Percentiles rank a stretch among this genome's conserved stretches.
Conservation (phyloP, 305 asterid species). For the Fraxinus paxiana region DNA sequence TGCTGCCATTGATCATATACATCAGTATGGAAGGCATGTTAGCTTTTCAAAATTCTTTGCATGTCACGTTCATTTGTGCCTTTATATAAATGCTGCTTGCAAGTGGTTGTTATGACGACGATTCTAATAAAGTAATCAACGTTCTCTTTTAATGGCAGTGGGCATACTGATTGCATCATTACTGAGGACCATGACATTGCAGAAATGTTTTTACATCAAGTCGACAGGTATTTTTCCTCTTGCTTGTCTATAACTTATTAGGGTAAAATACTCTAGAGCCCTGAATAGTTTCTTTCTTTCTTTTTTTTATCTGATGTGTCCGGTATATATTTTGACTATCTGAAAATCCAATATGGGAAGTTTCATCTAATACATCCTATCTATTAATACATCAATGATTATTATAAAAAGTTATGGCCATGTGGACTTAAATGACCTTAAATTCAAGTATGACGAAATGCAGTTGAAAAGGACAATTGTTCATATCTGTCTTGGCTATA, state of each 20-base stretch:
- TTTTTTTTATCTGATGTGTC: neutral
- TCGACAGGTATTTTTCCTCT: conserved; percentile 42
- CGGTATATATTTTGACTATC: neutral
- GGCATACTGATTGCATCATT: conserved; percentile 63
- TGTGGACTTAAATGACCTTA: neutral
- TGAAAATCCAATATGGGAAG: neutral
- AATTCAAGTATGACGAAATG: neutral
- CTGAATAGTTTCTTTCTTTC: neutral
- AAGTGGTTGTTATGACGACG: neutral
- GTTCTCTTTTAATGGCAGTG: conserved; percentile 33
- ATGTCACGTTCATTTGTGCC: neutral
- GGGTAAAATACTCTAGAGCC: neutral
- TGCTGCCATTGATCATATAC: conserved; percentile 53
- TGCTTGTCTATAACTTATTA: neutral
- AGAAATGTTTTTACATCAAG: conserved; percentile 41
- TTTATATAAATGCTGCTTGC: neutral
- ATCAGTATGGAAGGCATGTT: conserved; percentile 57
- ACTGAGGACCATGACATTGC: conserved; percentile 51
- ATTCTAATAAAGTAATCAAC: neutral
- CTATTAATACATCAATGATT: neutral
- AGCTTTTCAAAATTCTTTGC: neutral
- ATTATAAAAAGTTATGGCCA: neutral
- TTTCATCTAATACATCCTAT: neutral
- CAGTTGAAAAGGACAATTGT: neutral
- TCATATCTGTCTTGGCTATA: neutral